Percentiles rank a stretch among this genome's conserved stretches.
phyloP scores from a whole-genome alignment of 2,329 filamentous ascomycete genomes.

The Diaporthe helianthi region DNA sequence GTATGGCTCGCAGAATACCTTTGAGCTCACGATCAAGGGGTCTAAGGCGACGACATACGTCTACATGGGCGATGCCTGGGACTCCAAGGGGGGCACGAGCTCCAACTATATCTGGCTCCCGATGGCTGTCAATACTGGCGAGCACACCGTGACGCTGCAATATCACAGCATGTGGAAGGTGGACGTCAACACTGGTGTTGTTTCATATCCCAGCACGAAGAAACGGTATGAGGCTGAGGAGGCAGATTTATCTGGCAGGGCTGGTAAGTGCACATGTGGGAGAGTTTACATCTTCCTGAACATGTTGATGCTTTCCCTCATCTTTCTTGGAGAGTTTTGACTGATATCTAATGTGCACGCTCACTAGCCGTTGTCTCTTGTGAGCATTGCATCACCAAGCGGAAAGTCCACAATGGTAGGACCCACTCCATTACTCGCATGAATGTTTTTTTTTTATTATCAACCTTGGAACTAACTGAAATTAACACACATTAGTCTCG shows the following conservation, averaged over 20 bases:
- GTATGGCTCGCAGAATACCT: conserved; percentile 47
- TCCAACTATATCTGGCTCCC: conserved; percentile 51
- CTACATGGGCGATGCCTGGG: conserved; percentile 49
- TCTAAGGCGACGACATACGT: conserved; percentile 44
- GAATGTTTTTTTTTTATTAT: neutral
- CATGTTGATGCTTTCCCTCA: too few relatives aligned
- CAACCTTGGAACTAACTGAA: neutral
- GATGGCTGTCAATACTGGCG: conserved; percentile 44
- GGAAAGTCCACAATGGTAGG: conserved; percentile 14
- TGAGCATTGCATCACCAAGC: conserved; percentile 25
- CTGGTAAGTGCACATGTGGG: conserved; percentile 39
- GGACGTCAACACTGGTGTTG: conserved; percentile 46
- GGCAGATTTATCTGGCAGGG: conserved; percentile 40
- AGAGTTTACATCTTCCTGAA: neutral
- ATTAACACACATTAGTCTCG: conserved; percentile 32
- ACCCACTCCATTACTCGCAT: too few relatives aligned
- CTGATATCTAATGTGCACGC: neutral
- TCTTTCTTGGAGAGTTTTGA: neutral
- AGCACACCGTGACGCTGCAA: conserved; percentile 45
- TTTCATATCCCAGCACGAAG: conserved; percentile 42
- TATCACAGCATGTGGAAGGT: conserved; percentile 51
- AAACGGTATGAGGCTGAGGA: conserved; percentile 47
- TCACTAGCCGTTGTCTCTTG: conserved; percentile 11
- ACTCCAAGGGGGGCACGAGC: conserved; percentile 43
- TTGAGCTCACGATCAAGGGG: conserved; percentile 45